Evolutionary conservation across 805 yeast genomes (phyloP), one percentile per base, ranked within the genome.

Genomic region (Torulaspora delbrueckii): DNA sequence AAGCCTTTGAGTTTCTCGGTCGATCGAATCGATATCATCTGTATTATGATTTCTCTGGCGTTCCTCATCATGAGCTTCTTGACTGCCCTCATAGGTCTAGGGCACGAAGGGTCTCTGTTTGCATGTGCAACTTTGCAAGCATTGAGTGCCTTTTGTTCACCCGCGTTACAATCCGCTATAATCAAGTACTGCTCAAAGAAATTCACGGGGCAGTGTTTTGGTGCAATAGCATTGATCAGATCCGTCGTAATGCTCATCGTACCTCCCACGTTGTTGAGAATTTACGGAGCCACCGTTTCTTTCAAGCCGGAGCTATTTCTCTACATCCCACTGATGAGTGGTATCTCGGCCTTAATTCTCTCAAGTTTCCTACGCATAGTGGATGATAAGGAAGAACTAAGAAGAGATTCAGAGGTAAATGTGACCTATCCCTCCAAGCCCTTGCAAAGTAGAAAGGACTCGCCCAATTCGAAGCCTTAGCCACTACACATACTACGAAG

Each of bases 171-270:
- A 55, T 72, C 84, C 0, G 53, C 84, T 1, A 64, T 83, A 8
- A 71, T 81, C 43, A 85, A 85, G 59, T 80, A 81, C 60, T 76
- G 73, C 49, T 77, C 79, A 1, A 78, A 78, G 33, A 71, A 74
- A 10, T 74, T 74, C 50, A 72, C 78, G 4, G 95, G 95, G 13
- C 88, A 83, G 60, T 70, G 82, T 13, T 84, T 83, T 65, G 89
- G 91, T 8, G 87, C 83, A 0, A 61, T 84, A 36, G 78, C 87
- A 0, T 60, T 84, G 40, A 58, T 82, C 13, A 77, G 79, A 57
- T 81, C 78, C 51, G 40, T 75, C 0, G 62, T 75, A 3, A 63
- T 68, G 47, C 65, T 82, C 48, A 45, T 74, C 7, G 65, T 72
- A 1, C 88, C 91, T 0, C 63, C 79, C 5, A 13, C 68, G 0